Evolutionary conservation across 768 basidiomycete species (phyloP).

Genomic region (Boletus subparvulus): DNA sequence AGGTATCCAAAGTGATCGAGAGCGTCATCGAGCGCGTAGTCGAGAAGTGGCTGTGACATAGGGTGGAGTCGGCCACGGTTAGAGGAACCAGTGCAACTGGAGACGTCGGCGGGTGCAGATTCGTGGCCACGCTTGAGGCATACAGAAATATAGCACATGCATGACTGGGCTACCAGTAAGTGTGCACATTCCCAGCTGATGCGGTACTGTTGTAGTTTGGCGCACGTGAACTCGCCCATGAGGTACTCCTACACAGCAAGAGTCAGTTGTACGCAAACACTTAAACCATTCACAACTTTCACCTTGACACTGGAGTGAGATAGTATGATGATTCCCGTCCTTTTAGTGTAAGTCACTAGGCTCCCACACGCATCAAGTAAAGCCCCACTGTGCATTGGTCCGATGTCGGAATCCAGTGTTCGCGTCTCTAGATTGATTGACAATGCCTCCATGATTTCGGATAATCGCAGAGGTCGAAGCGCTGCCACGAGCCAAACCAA

Average conservation of each 20-base stretch:
- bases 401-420: neutral
- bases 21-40: neutral
- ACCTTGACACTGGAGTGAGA: conserved; percentile 8
- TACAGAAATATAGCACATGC: conserved; percentile 7
- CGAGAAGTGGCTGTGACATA: neutral
- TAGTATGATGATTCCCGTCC: neutral
- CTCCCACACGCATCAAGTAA: conserved; percentile 10
- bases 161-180: neutral
- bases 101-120: neutral
- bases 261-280: neutral
- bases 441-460: conserved; percentile 1
- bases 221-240: neutral
- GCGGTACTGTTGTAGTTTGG: neutral
- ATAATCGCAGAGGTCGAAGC: neutral
- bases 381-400: conserved; percentile 4
- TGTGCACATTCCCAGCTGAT: neutral
- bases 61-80: neutral
- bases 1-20: neutral
- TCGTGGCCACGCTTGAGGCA: neutral
- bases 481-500: conserved; percentile 2
- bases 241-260: neutral
- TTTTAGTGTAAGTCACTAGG: conserved; percentile 1
- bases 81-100: neutral
- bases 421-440: neutral
- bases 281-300: neutral